Evolutionary conservation across 225 moss, liverwort and hornwort species (phyloP), one percentile per base, ranked within the genome.

Genomic region (Physcomitrium patens): DNA sequence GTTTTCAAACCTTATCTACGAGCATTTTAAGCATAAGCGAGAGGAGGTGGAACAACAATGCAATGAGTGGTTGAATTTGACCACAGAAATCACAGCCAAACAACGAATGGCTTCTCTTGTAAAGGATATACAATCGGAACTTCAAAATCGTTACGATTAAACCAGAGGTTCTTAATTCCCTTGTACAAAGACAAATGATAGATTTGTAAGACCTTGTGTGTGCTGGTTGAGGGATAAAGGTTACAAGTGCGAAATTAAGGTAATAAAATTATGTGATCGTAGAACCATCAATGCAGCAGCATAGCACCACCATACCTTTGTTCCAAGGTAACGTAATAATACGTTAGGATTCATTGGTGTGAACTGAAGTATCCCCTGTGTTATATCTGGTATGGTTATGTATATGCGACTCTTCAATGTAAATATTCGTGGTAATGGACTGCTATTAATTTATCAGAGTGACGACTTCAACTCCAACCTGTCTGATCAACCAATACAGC

Each of bases 1-100:
- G 31, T 95, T 95, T 76, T 73, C 81, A 67, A 86, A 88, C n/a
- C 77, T 92, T 50, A 71, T 82, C 27, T 51, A 66, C 7, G 85
- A 93, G 69, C 93, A 95, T 67, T 93, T 95, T 67, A 78, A 66
- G 41, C 80, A 83, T 19, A 92, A 91, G 71, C 80, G 65, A 68
- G 75, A 82, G 67, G 93, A 95, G 42, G 71, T 91, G 63, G 77
- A 81, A 64, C 75, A 75, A 45, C 91, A 93, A 54, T 91, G 89
- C 51, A 77, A 80, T 68, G 75, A 85, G 22, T 94, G 92, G 89
- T 72, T 87, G 64, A 80, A 76, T 22, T 74, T 82, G 23, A 68
- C 68, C 59, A 80, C 71, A 19, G 87, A 90, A 3, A 62, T 53
- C 53, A 50, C 64, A 67, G 47, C 78, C 31, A 81, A 81, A 67